Conservation (phyloP, 306 rosid species). For the Betula pendula region DNA sequence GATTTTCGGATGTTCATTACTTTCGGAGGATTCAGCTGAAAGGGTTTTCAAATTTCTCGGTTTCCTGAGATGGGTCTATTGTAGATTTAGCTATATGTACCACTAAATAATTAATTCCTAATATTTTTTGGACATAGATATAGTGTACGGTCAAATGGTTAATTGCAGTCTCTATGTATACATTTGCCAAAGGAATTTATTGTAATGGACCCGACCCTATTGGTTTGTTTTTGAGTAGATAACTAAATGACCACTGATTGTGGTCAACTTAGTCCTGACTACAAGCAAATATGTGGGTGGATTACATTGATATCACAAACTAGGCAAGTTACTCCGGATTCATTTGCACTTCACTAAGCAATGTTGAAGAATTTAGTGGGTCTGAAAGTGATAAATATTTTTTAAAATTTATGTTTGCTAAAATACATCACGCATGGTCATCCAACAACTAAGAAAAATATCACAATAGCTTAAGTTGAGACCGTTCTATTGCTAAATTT, state of each 20-base stretch:
- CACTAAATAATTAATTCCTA: background rate
- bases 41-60: background rate
- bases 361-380: background rate
- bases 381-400: background rate
- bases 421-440: background rate
- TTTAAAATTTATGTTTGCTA: background rate
- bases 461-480: background rate
- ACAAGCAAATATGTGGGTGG: background rate
- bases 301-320: background rate
- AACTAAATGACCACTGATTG: background rate
- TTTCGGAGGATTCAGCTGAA: background rate
- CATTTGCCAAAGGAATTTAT: background rate
- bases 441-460: background rate
- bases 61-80: background rate
- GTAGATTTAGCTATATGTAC: background rate
- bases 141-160: background rate
- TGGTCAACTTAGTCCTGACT: background rate
- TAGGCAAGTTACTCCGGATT: background rate
- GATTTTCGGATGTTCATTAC: background rate
- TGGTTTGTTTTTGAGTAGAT: background rate
- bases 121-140: background rate
- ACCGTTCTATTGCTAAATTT: too few relatives aligned
- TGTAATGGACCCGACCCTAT: background rate
- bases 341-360: background rate
- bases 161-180: background rate